Percentiles rank a stretch among this genome's conserved stretches.
phyloP scores from a whole-genome alignment of 345 rosid genomes.

The Citrus glauca region DNA sequence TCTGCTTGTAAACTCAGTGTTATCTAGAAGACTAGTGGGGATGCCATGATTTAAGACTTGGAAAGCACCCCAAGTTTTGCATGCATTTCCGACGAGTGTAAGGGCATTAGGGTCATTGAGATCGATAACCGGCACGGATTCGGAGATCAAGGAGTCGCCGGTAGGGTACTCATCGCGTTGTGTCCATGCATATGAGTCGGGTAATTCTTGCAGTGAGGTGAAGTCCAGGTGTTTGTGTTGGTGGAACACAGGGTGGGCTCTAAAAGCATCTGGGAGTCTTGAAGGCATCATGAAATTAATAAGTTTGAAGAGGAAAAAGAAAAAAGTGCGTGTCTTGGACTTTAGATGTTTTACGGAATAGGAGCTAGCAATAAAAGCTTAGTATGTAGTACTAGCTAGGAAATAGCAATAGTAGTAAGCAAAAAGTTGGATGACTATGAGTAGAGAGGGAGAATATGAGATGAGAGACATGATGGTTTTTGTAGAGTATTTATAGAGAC shows the following conservation, averaged over 20 bases:
- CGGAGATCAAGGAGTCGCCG: constrained; percentile 18
- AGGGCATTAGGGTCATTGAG: constrained; percentile 50
- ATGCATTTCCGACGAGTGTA: constrained; percentile 56
- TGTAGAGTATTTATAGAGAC: constrained; percentile 4
- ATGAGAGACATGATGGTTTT: neutral
- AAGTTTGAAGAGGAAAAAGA: neutral
- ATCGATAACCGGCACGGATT: constrained; percentile 62
- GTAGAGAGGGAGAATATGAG: neutral
- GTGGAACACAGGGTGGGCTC: constrained; percentile 48
- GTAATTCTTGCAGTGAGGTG: constrained; percentile 53
- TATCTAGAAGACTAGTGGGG: constrained; percentile 41
- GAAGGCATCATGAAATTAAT: constrained; percentile 48
- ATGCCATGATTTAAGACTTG: constrained; percentile 77
- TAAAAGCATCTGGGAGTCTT: constrained; percentile 44
- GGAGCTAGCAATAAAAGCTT: neutral
- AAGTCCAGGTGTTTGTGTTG: constrained; percentile 55
- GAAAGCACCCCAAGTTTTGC: constrained; percentile 77
- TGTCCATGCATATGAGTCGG: constrained; percentile 78
- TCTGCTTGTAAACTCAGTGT: constrained; percentile 37
- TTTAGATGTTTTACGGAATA: neutral
- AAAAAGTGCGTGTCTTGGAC: neutral
- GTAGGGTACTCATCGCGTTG: constrained; percentile 33
- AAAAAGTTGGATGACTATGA: neutral
- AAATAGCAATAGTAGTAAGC: neutral
- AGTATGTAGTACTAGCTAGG: neutral